Base-by-base conservation (phyloP, 257 asterid genomes). In the Ilex asprella region DNA sequence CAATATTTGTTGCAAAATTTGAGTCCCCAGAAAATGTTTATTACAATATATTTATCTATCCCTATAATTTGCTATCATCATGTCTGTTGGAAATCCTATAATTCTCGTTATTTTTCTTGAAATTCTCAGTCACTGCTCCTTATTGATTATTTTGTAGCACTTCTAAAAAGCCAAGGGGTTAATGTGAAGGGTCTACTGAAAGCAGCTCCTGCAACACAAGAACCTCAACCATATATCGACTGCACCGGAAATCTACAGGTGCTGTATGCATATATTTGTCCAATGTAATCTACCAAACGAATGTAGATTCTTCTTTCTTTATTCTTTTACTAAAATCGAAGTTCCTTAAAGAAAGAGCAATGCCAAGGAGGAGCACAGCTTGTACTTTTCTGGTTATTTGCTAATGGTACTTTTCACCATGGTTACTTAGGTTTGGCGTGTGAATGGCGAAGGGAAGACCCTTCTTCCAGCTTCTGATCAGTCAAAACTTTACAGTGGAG, bases 171-270 rank as follows among this genome's bases (percentile, higher is more conserved):
- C 58, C 96, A 85, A 78, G 99, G 99, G 77, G 74, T 93, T 69
- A 85, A 89, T 11, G 97, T 87, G 76, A 89, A 81, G 80, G 99
- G 99, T 60, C 84, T 93, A 70, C 68, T 85, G 75, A 93, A 93
- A 86, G 83, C 96, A 55, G 86, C 89, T 60, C 76, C 97, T 58
- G 88, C 88, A 52, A 93, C 82, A 82, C 96, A 89, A 72, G 99
- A 87, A 70, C 86, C 87, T 60, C 92, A 81, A 65, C 82, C 84
- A 47, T 74, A 68, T 72, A 89, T 93, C 64, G 99, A 93, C 67
- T 85, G 95, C 84, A 84, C 99, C 0, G 99, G 99, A 56, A 72
- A 85, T 77, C 77, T 93, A 82, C 91, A 87, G 99, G 99, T 93
- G 78, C 61, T 57, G 56, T 62, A 63, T 43, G 32, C 39, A 71